Evolutionary conservation across 75 land plant genomes (phyloP).

Genomic region (Chamaecyparis obtusa): DNA sequence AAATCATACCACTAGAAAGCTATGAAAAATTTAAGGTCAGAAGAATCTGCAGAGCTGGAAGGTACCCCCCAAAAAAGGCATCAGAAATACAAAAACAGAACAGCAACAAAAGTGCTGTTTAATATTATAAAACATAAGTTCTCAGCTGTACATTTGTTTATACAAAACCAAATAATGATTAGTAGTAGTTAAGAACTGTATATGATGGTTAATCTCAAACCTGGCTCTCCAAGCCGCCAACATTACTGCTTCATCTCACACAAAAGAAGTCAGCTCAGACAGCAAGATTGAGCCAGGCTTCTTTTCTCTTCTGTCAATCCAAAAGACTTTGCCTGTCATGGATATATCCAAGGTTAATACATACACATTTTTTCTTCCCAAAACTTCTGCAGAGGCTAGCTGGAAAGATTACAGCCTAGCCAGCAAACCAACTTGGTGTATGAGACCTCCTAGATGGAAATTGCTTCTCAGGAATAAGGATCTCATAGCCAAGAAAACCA

Average conservation of each 20-base stretch:
- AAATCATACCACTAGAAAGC: neutral
- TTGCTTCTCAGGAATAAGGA: neutral
- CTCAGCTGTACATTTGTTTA: slow-evolving; percentile 5
- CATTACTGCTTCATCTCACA: neutral
- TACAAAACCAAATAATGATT: slow-evolving; percentile 13
- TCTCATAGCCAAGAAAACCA: neutral
- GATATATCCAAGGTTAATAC: slow-evolving; percentile 9
- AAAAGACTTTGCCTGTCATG: neutral
- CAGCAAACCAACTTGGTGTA: neutral
- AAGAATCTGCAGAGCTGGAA: slow-evolving; percentile 9
- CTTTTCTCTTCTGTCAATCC: slow-evolving; percentile 1
- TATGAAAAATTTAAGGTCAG: neutral
- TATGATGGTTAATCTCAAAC: slow-evolving; percentile 12
- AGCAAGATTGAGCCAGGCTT: neutral
- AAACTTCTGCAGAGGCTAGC: neutral
- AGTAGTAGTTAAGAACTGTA: slow-evolving; percentile 4
- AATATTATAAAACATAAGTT: neutral
- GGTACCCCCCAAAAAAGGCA: neutral
- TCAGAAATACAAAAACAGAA: neutral
- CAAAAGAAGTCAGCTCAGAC: neutral
- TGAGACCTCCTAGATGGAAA: neutral
- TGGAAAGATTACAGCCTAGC: neutral
- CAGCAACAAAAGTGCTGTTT: slow-evolving; percentile 5
- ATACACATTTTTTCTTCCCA: neutral
- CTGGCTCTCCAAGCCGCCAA: neutral